Base-by-base conservation (phyloP, 2,329 filamentous ascomycete species). In the Cryoendolithus antarcticus region DNA sequence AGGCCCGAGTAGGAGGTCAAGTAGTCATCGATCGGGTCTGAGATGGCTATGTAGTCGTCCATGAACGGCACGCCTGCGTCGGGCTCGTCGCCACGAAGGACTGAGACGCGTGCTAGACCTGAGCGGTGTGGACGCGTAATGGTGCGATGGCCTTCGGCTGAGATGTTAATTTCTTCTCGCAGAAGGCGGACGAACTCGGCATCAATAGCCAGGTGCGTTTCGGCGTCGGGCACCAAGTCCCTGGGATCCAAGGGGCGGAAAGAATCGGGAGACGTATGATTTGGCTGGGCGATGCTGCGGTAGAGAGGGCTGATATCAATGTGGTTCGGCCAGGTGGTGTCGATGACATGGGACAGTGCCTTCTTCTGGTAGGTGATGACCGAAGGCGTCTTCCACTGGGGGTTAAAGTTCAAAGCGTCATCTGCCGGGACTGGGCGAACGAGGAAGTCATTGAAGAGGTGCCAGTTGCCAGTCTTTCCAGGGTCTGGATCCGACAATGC, bases 361-460 rank as follows among this genome's bases (percentile, higher is more conserved):
- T 89, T 93, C 24, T 82, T 65, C 58, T 98, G 91, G 61, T 84
- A 98, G 4, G 84, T 72, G 38, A 98, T 65, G 4, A 96, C 81
- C 9, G 85, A 86, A 1, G 91, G 91, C 36, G 86, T 71, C 64
- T 96, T 98, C 91, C 91, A 98, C 11, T 78, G 73, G 3, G 86
- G 77, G 45, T 89, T 88, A 60, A 96, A 98, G 15, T 81, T 78
- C 11, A 96, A 67, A 1, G 89, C 93, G 57, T 98, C 89, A 44
- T 86, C 80, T 21, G 75, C 73, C 27, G 80, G 75, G 10, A 94
- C 75, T 7, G 81, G 78, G 9, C 83, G 77, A 12, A 98, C 93
- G 29, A 94, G 64, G 54, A 98, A 98, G 62, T 98, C 91, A 51
- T 98, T 98, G 66, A 98, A 95, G 1, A 98, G 64, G 61, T 96